These are phyloP conservation scores for Cladosporium sp. DNA, from an alignment of 2,329 filamentous ascomycete genomes.

Conservation along the genomic window DNA sequence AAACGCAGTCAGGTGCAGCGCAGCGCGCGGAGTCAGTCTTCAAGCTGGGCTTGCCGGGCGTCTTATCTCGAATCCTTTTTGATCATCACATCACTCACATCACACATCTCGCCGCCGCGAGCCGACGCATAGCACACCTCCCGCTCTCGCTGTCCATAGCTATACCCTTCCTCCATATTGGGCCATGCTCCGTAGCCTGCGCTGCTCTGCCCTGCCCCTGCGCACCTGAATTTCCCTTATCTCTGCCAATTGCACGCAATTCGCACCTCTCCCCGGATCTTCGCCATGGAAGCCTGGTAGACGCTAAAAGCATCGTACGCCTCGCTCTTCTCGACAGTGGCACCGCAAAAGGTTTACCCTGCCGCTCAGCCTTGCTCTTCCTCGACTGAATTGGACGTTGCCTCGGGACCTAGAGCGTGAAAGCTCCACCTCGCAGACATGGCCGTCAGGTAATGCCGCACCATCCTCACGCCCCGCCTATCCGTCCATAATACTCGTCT, in stretches of 20 bases:
- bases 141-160: not conserved
- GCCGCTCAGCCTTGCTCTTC: not conserved
- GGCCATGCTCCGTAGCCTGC: not conserved
- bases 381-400: not conserved
- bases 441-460: constrained; percentile 9
- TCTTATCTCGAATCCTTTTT: not conserved
- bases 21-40: not conserved
- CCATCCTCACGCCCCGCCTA: not conserved
- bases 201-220: constrained; percentile 6
- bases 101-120: not conserved
- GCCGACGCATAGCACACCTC: not conserved
- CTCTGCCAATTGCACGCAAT: constrained; percentile 8
- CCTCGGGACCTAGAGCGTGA: not conserved
- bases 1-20: not conserved
- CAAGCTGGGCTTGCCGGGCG: not conserved
- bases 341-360: not conserved
- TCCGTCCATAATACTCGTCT: not conserved
- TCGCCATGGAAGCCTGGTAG: constrained; percentile 2
- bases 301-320: constrained; percentile 9
- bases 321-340: not conserved
- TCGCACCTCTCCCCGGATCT: constrained; percentile 5
- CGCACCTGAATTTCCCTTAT: constrained; percentile 11
- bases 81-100: not conserved
- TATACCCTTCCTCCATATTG: constrained; percentile 4
- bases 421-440: constrained; percentile 4